Percentiles rank a stretch among this genome's conserved stretches.
Conservation (phyloP, 164 flowering plant genomes). For the Berberis vulgaris region DNA sequence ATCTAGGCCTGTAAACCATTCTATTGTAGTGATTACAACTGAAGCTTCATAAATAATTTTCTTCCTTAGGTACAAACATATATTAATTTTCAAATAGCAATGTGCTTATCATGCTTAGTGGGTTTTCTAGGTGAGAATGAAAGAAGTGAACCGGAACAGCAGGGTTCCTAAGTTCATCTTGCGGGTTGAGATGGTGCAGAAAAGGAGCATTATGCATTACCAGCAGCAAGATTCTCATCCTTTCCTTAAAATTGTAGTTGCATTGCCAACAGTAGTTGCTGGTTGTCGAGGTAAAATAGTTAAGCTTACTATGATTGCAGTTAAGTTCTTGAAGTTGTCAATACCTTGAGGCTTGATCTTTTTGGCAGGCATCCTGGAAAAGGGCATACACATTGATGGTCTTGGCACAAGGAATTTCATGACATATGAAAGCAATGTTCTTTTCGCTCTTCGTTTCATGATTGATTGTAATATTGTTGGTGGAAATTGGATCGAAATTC, state of each 20-base stretch:
- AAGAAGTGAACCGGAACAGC: constrained; percentile 57
- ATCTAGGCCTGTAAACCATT: no score
- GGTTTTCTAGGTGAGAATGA: constrained; percentile 59
- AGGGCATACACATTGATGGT: constrained; percentile 92
- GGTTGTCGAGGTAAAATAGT: constrained; percentile 70
- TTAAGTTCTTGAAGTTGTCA: neutral
- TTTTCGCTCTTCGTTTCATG: constrained; percentile 98
- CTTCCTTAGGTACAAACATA: no score
- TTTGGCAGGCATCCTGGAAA: constrained; percentile 76
- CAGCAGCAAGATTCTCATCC: constrained; percentile 72
- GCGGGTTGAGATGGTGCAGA: constrained; percentile 71
- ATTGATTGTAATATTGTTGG: constrained; percentile 90
- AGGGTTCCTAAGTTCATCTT: constrained; percentile 50
- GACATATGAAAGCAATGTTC: constrained; percentile 96
- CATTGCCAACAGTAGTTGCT: constrained; percentile 90
- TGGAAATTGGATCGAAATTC: constrained; percentile 95
- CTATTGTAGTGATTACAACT: no score
- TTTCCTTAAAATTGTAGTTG: constrained; percentile 93
- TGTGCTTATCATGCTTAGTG: constrained; percentile 8
- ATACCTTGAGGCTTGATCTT: neutral
- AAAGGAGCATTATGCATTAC: constrained; percentile 88
- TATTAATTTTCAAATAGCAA: neutral
- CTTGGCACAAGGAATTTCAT: constrained; percentile 69
- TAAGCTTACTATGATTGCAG: neutral
- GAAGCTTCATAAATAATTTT: no score